Base-by-base conservation (phyloP, 2,329 filamentous ascomycete genomes). In the Emergomyces pasteurianus region DNA sequence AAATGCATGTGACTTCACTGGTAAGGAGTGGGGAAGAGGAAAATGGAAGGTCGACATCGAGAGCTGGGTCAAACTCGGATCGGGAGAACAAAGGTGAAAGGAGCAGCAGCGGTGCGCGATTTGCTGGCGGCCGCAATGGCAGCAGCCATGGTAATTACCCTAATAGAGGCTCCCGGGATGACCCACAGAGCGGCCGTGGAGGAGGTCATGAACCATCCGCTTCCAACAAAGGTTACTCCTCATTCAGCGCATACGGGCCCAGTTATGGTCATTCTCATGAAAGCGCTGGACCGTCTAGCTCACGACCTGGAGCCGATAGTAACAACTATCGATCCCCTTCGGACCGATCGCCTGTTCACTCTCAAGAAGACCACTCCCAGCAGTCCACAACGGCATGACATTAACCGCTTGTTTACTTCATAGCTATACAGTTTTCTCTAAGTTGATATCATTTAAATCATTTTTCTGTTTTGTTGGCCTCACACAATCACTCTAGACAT, bases 1-100 rank as follows among this genome's bases (percentile, higher is more conserved):
- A 60, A 23, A 58, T 58, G 43, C 59, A 58, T 54, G 49, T 59
- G 34, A 54, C 46, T 31, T 59, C 58, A 10, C 21, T 59, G 26
- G 49, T 54, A 2, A 53, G 28, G n/a, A 40, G 31, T 28, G 18
- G 12, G 7, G 57, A 58, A 8, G 28, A 58, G 5, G 55, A 6
- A 31, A 14, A 57, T 57, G 26, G 2, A 14, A 23, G 26, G 40
- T 28, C 38, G 16, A 34, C 38, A 43, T 57, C 55, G 14, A 46
- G 55, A 28, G 36, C 23, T 21, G 26, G 40, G 18, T 57, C 55
- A 18, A 57, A 57, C 21, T 57, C 40, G 16, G 55, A 57, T 31
- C 55, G 55, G 16, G 55, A 57, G 26, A 31, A 9, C 5, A 34
- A 46, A 31, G 26, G 38, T 5, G 38, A 46, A 57, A 10, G 28